Evolutionary conservation across 2,329 filamentous ascomycete genomes (phyloP), one percentile per base, ranked within the genome.

Genomic region (Magnaporthiopsis incrustans): DNA sequence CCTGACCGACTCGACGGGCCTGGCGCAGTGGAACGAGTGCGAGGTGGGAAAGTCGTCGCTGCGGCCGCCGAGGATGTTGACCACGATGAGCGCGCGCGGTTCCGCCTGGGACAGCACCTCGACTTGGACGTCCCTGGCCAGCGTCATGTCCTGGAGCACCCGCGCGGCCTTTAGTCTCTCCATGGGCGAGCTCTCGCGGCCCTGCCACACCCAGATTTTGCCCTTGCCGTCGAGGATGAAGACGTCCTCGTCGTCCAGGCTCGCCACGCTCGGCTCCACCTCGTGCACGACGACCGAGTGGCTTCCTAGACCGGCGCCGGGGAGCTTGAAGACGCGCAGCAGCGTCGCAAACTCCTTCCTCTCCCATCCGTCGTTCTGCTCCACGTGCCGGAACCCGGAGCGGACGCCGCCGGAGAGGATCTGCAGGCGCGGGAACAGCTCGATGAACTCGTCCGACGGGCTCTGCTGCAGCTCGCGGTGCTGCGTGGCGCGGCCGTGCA

Each of bases 141-240:
- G 74, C 0, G 82, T 88, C 80, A 86, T 79, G 66, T 87, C 84
- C 69, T 88, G 82, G 5, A 89, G 86, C 2, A 89, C 85, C 71
- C 88, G 85, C 0, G 87, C 87, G 0, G 86, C 85, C 75, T 86
- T 88, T 59, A 83, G 82, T 76, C 88, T 89, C 70, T 90, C 87
- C 84, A 89, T 88, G 0, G 86, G 87, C 60, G 82, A 86, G 71
- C 85, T 87, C 57, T 79, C 79, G 69, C 79, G 80, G 62, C 87
- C 87, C 75, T 89, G 87, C 87, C 87, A 90, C 4, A 89, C 84
- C 80, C 84, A 89, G 68, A 89, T 86, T 76, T 89, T 88, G 61
- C 83, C 77, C 30, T 82, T 81, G 63, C 79, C 79, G 68, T 89
- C 87, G 58, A 89, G 73, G 18, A 89, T 77, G 68, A 89, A 89